Evolutionary conservation across 352 stramenopile species (phyloP), one percentile per base, ranked within the genome.

Genomic region (Phytophthora sp.): DNA sequence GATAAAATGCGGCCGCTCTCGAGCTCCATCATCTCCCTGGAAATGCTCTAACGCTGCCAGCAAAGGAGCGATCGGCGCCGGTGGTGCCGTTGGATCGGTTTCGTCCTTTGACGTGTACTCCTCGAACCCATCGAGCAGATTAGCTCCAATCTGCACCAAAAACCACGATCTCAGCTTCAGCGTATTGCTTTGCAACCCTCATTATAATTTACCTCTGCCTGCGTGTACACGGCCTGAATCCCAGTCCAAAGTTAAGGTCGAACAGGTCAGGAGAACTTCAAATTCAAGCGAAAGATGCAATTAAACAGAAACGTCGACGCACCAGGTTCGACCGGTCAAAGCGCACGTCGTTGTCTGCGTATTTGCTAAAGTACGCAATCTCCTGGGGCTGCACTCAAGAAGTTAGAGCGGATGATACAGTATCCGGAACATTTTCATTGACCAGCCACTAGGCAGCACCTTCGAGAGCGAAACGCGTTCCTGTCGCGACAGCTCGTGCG

Each of bases 301-400:
- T 27, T 36, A 26, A 57, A 24, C 9, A 44, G n/a, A 12, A 3
- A n/a, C 0, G 3, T 42, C 7, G 7, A 41, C 75, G 27, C 49
- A 91, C 85, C 79, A 93, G 27, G 45, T 90, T 88, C 3, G 78
- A 89, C 4, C 74, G 74, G 49, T 91, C 80, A 27, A 89, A 93
- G 21, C 57, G 51, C 12, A 93, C 71, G 9, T 65, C 21, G 7
- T 68, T 68, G n/a, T 78, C 63, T 3, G 42, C 59, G 30, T 74
- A 79, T 66, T 83, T 89, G 62, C 85, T 93, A 41, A 86, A 93
- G 45, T 80, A 75, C 9, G 79, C 81, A 18, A 93, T 77, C 57
- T 93, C 82, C 21, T 62, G 63, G 1, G 82, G 82, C 84, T 93
- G 33, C 26, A 66, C 2, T 57, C 18, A 13, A 42, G 23, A 53